Base-by-base conservation (phyloP, 2,329 filamentous ascomycete species). In the Sordariomycetes sp. region DNA sequence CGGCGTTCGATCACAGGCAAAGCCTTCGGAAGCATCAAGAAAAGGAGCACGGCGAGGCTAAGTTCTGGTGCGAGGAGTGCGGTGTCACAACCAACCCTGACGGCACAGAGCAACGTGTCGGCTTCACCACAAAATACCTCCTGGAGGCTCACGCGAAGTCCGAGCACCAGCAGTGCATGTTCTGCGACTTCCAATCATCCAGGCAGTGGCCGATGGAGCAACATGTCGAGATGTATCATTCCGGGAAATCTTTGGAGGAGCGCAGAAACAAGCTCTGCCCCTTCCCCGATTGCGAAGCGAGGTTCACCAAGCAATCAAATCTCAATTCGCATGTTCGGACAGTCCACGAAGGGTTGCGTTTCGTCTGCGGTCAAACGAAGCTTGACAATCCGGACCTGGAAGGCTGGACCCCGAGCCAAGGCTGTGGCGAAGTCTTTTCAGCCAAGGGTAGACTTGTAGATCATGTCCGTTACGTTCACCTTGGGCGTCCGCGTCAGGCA, bases 221-320 rank as follows among this genome's bases (percentile, higher is more conserved):
- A 30, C 90, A 95, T 58, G 66, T 92, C 30, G 86, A 94, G 46
- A 75, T 81, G 40, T 64, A 79, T 37, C 88, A 95, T 57, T 77
- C 79, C 1, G 72, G 71, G 26, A 68, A 68, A 40, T 63, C 65
- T 6, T 58, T 81, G 8, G 68, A 76, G 37, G 74, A 82, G 34
- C 69, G 79, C 38, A 82, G 77, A 54, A 75, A 68, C 1, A 75
- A 81, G 33, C 54, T 61, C 2, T 94, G 90, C 52, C 70, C 75
- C 1, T 69, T 79, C 48, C 59, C 68, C 0, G 79, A 72, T 16
- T 95, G 88, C 54, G 66, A 63, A 36, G 85, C 84, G 49, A 75
- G 68, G 35, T 95, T 95, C 57, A 88, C 85, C 14, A 84, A 82
- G 50, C 77, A 74, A 40, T 81, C 82, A n/a, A 95, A 94, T 47